Evolutionary conservation across 805 yeast species (phyloP).

Genomic region (Kluyveromyces siamensis): DNA sequence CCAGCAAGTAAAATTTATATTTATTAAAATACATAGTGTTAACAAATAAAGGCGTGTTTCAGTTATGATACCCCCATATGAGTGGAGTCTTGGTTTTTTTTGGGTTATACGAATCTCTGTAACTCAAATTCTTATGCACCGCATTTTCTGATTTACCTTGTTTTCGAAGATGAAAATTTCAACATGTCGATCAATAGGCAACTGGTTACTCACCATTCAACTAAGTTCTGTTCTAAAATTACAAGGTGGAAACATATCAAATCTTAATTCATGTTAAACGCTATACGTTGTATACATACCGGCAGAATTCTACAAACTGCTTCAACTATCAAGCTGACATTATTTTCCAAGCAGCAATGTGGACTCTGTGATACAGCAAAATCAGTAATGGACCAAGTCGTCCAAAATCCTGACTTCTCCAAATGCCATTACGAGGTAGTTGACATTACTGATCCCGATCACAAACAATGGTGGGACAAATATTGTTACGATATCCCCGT

Average conservation of each 20-base stretch:
- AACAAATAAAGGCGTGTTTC: no score
- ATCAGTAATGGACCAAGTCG: constrained; percentile 36
- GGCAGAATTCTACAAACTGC: constrained; percentile 3
- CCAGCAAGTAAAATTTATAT: no score
- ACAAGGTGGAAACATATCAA: background rate
- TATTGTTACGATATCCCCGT: constrained; percentile 79
- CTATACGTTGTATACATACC: background rate
- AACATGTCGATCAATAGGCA: no score
- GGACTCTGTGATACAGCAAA: constrained; percentile 61
- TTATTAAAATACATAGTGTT: no score
- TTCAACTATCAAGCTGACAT: constrained; percentile 33
- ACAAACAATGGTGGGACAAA: constrained; percentile 57
- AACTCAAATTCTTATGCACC: no score
- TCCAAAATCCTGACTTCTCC: constrained; percentile 21
- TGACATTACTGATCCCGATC: constrained; percentile 52
- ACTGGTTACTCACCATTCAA: no score
- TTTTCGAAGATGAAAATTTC: background rate
- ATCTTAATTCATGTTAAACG: background rate
- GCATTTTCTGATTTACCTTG: background rate
- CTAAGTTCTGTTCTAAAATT: no score
- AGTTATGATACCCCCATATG: no score
- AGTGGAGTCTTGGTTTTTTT: no score
- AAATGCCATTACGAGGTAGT: constrained; percentile 33
- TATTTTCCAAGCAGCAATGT: constrained; percentile 64
- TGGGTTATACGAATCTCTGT: no score